phyloP scores from a whole-genome alignment of 805 yeast species.

The Saccharomycopsis synnaedendra region DNA sequence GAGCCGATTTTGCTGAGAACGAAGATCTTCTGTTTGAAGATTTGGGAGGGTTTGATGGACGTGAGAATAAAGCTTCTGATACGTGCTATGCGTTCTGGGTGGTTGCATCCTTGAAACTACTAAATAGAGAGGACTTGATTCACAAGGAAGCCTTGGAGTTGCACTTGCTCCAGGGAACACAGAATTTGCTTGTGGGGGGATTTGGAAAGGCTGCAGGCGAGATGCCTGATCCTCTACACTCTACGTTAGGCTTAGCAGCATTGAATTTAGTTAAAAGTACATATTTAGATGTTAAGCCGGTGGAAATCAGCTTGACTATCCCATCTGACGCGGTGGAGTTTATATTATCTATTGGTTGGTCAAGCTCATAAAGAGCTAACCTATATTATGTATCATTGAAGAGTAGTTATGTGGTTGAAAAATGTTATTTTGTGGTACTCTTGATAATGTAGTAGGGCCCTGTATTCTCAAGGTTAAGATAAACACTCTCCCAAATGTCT shows the following conservation, averaged over 20 bases:
- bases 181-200: slow-evolving; percentile 61
- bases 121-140: slow-evolving; percentile 26
- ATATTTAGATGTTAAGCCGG: slow-evolving; percentile 13
- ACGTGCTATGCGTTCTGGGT: slow-evolving; percentile 89
- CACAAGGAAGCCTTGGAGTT: slow-evolving; percentile 25
- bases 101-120: slow-evolving; percentile 40
- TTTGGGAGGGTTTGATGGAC: slow-evolving; percentile 75
- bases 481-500: too few relatives aligned
- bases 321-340: slow-evolving; percentile 15
- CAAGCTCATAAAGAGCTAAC: background rate
- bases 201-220: slow-evolving; percentile 53
- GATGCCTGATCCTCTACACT: slow-evolving; percentile 62
- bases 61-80: slow-evolving; percentile 76
- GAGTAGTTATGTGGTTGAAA: too few relatives aligned
- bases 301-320: slow-evolving; percentile 21
- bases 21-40: slow-evolving; percentile 26
- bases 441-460: background rate
- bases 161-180: slow-evolving; percentile 46
- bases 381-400: too few relatives aligned
- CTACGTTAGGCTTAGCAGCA: slow-evolving; percentile 49
- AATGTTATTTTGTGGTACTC: background rate
- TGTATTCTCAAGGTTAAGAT: background rate
- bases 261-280: slow-evolving; percentile 26
- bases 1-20: slow-evolving; percentile 20
- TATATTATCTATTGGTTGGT: slow-evolving; percentile 3